Evolutionary conservation across 305 asterid genomes (phyloP).

Genomic region (Rubia balearica): DNA sequence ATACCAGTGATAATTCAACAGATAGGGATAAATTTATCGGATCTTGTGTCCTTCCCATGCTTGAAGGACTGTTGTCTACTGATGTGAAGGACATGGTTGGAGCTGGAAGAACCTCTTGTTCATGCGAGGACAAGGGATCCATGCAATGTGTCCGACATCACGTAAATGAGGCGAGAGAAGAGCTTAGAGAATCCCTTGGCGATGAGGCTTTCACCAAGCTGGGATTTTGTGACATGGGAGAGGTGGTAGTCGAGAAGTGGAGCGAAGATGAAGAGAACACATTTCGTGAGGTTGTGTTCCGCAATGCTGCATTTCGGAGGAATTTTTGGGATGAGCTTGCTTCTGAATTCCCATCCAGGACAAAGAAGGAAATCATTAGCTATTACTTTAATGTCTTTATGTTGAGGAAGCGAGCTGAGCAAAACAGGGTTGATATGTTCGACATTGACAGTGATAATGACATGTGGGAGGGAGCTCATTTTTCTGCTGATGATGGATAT

Average conservation of each 20-base stretch:
- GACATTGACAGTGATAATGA: constrained; percentile 75
- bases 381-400: constrained; percentile 74
- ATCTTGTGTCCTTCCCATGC: constrained; percentile 49
- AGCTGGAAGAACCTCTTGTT: constrained; percentile 48
- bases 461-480: constrained; percentile 28
- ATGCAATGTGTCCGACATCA: constrained; percentile 64
- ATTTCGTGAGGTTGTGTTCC: constrained; percentile 52
- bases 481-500: constrained; percentile 26
- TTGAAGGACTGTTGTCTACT: constrained; percentile 30
- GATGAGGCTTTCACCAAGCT: constrained; percentile 36
- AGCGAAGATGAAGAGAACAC: constrained; percentile 52
- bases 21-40: constrained; percentile 40
- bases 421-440: constrained; percentile 53
- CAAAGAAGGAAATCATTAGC: constrained; percentile 55
- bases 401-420: constrained; percentile 57
- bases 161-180: constrained; percentile 54
- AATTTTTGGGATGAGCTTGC: constrained; percentile 61
- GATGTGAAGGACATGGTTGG: constrained; percentile 31
- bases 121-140: constrained; percentile 62
- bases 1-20: constrained; percentile 5
- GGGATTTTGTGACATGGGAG: constrained; percentile 73
- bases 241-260: constrained; percentile 57
- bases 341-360: constrained; percentile 46
- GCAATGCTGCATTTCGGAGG: constrained; percentile 41
- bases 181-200: constrained; percentile 37